Base-by-base conservation (phyloP, 495 filamentous ascomycete species). In the Opeltia flavorubescens region DNA sequence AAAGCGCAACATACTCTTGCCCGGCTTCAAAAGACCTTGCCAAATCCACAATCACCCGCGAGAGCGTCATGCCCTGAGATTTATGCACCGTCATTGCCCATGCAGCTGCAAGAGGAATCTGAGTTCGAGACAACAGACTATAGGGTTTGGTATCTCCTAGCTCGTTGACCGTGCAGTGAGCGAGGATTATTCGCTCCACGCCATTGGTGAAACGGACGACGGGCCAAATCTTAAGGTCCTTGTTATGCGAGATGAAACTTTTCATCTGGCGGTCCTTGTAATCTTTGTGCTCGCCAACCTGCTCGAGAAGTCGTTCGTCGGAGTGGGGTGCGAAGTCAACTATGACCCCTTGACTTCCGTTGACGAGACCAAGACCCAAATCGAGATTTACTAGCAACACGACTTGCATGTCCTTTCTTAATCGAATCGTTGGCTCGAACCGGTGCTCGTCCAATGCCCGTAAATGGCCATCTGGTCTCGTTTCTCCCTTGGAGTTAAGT, bases 61-160 rank as follows among this genome's bases (percentile, higher is more conserved):
- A 85, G 28, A 98, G 68, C 9, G 89, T 95, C 61, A 95, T 91
- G 0, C 91, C 91, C 59, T 98, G 91, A 4, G 89, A 86, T 62
- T 96, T 98, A 68, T 98, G 91, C 49, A 98, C 94, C 2, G 86
- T 91, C 25, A 96, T 66, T 15, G 91, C 91, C 91, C 91, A 96
- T 0, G 89, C 91, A 4, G 95, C 71, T 43, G 95, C 94, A 30
- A 98, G 69, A 1, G 91, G 84, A 38, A 89, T 55, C 58, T 89
- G 84, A 5, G 62, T 67, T 26, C 85, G 28, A 2, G 55, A 57
- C 2, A 49, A 20, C 3, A 48, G 36, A 20, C 44, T 49, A 8
- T 44, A 55, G 60, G 69, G 67, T 26, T 54, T 18, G 15, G 57
- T 50, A 29, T 71, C 62, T 4, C 75, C 74, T 0, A 71, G 42